phyloP scores from a whole-genome alignment of 768 basidiomycete species.

The Calocera cornea region DNA sequence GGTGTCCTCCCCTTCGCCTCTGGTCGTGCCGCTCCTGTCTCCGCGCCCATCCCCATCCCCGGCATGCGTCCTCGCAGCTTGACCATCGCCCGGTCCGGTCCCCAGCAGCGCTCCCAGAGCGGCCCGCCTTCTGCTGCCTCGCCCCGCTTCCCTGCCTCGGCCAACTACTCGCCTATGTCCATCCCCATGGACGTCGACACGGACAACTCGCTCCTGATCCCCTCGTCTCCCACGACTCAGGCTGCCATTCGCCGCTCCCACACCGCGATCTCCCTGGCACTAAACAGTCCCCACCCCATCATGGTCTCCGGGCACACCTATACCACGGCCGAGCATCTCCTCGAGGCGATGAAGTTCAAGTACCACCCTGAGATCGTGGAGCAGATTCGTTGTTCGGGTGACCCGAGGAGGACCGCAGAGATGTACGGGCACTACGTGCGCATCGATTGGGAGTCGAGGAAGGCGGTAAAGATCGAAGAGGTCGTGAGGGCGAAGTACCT shows the following conservation, averaged over 20 bases:
- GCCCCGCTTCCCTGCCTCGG: neutral
- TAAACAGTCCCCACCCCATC: neutral
- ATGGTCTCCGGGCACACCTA: neutral
- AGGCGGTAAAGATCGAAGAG: neutral
- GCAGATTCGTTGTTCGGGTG: neutral
- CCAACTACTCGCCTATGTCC: neutral
- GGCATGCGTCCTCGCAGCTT: neutral
- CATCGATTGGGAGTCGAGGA: neutral
- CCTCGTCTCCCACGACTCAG: neutral
- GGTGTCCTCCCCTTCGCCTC: neutral
- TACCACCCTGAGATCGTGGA: neutral
- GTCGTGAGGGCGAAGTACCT: neutral
- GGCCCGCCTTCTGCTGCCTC: neutral
- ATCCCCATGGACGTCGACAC: neutral
- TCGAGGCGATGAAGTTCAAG: constrained; percentile 3
- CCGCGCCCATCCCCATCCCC: neutral
- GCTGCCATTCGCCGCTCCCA: neutral
- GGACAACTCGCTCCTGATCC: neutral
- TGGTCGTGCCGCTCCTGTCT: neutral
- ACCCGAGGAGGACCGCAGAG: neutral
- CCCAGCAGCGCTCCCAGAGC: neutral
- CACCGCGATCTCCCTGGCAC: neutral
- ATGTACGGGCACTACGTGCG: neutral
- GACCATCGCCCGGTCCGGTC: neutral
- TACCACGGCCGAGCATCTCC: neutral